Percentiles rank a stretch among this genome's conserved stretches.
phyloP scores from a whole-genome alignment of 2,329 filamentous ascomycete species.

The Paecilomyces sp. region DNA sequence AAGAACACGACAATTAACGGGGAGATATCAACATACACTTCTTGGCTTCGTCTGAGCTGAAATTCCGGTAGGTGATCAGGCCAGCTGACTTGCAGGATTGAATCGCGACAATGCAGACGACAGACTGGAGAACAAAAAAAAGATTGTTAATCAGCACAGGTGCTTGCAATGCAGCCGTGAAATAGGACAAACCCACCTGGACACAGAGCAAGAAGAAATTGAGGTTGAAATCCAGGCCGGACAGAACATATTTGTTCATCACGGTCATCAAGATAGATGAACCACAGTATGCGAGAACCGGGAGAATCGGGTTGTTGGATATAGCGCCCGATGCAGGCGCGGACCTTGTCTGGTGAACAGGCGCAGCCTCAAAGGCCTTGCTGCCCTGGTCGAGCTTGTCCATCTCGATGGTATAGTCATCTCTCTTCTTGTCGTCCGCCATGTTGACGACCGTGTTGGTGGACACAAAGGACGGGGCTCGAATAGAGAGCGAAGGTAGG shows the following conservation, averaged over 20 bases:
- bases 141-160: constrained; percentile 5
- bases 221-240: constrained; percentile 83
- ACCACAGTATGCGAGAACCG: constrained; percentile 83
- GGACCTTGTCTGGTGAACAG: constrained; percentile 28
- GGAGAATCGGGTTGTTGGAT: constrained; percentile 69
- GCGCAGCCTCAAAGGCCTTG: constrained; percentile 39
- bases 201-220: constrained; percentile 92
- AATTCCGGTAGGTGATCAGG: constrained; percentile 75
- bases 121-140: constrained; percentile 50
- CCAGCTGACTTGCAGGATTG: constrained; percentile 72
- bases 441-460: constrained; percentile 44
- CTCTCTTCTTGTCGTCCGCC: constrained; percentile 83
- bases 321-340: constrained; percentile 38
- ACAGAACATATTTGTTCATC: constrained; percentile 99
- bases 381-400: constrained; percentile 49
- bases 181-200: constrained; percentile 58
- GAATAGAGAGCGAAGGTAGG: background rate
- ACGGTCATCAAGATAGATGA: constrained; percentile 99
- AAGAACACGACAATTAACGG: background rate
- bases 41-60: constrained; percentile 81
- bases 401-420: constrained; percentile 65
- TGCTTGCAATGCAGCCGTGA: background rate
- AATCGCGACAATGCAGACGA: constrained; percentile 84
- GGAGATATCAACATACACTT: constrained; percentile 75
- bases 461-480: background rate